Conservation (phyloP, 495 filamentous ascomycete genomes). For the Bathelium albidoporum region DNA sequence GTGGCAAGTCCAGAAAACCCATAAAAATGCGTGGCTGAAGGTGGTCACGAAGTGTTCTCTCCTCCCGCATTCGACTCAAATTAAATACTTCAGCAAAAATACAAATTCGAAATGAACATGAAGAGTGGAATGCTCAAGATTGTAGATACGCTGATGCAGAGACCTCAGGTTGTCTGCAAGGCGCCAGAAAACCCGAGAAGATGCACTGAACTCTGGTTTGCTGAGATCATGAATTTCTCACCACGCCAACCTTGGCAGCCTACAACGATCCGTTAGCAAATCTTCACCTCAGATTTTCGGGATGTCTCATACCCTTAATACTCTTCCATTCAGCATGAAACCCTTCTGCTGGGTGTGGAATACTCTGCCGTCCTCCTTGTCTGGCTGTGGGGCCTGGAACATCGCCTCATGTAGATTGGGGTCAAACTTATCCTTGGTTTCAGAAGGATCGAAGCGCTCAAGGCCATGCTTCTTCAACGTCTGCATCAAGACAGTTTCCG, state of each 20-base stretch:
- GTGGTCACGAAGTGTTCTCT: too few relatives aligned
- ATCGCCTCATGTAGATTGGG: conserved; percentile 93
- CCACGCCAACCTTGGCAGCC: conserved; percentile 92
- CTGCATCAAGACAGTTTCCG: conserved; percentile 73
- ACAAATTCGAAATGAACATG: background rate
- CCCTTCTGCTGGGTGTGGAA: conserved; percentile 93
- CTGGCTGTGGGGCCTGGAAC: conserved; percentile 75
- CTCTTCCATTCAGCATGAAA: conserved; percentile 79
- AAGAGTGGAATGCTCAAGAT: conserved; percentile 1
- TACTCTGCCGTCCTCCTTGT: conserved; percentile 80
- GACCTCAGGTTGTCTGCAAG: background rate
- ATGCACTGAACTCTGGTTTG: background rate
- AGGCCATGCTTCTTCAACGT: conserved; percentile 90
- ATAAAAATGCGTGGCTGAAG: too few relatives aligned
- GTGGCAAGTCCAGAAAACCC: too few relatives aligned
- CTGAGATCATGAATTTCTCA: conserved; percentile 49
- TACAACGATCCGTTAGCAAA: conserved; percentile 23
- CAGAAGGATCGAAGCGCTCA: conserved; percentile 69
- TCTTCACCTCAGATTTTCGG: background rate
- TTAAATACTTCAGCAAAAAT: background rate
- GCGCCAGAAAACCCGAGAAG: background rate
- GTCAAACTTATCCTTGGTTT: conserved; percentile 66
- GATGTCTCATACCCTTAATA: conserved; percentile 53
- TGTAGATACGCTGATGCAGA: background rate
- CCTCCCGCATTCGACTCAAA: background rate